Base-by-base conservation (phyloP, 192 early-diverging fungal species). In the Irineochytrium annulatum region DNA sequence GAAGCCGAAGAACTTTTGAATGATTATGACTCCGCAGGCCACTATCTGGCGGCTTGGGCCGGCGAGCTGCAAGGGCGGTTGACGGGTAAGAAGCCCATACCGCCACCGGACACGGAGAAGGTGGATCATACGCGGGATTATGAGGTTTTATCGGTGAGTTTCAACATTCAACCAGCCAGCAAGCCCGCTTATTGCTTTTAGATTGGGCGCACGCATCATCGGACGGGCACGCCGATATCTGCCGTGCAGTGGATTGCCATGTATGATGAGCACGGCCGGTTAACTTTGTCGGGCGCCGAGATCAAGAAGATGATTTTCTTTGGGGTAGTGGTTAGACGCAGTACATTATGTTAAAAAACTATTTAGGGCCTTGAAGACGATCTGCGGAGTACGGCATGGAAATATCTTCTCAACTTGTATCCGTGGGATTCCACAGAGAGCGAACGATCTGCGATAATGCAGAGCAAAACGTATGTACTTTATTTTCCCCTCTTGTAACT, bases 381-480 rank as follows among this genome's bases (percentile, higher is more conserved):
- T 37, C 81, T 93, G 41, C 80, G 92, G 20, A 80, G 85, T 4
- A 78, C 90, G 27, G 91, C 91, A 6, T 97, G 93, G 93, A 88
- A 91, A 57, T 98, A 89, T 62, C 75, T 98, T 48, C 68, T 93
- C 31, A 79, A 78, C 14, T 78, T 97, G 2, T 94, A 90, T 63
- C 79, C 90, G 13, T 98, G 91, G 91, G 67, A 78, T 26, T 89
- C 87, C 3, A 89, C 85, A 22, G 85, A 88, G 28, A 72, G 59
- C 8, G 86, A 93, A 69, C 85, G 93, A 48, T 64, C 76, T 1
- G 69, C 64, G 3, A 78, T 91, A 16, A 64, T 75, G 3, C 46
- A 64, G 2, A 61, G 64, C 1, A 79, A 83, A 53, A 67, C 56
- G 89, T 86, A 33, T 46, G 61, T 44, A 29, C 32, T 27, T 28